phyloP scores from a whole-genome alignment of 1,284 basidiomycete species.

The Ceratobasidium sp. region DNA sequence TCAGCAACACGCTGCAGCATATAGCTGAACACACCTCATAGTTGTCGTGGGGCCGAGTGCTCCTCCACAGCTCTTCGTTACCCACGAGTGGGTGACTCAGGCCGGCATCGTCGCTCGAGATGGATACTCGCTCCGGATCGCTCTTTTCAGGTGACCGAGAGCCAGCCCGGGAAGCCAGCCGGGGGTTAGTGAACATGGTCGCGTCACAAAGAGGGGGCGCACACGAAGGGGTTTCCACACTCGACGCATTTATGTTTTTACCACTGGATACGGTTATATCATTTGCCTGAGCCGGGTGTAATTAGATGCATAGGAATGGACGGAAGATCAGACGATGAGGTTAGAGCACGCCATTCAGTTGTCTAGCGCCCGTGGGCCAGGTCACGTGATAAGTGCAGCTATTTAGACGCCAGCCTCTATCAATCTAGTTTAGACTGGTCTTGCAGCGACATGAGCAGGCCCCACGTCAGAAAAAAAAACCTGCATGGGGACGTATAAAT shows the following conservation, averaged over 20 bases:
- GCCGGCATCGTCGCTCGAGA: constrained; percentile 11
- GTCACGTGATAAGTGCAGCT: background rate
- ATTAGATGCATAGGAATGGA: background rate
- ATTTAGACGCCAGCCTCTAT: background rate
- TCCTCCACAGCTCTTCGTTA: constrained; percentile 24
- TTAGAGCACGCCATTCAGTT: constrained; percentile 13
- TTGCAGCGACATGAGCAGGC: too few relatives aligned
- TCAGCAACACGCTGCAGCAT: background rate
- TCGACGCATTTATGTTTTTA: background rate
- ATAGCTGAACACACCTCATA: constrained; percentile 4
- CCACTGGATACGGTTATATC: background rate
- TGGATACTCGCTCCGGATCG: constrained; percentile 25
- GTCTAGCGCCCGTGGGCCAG: background rate
- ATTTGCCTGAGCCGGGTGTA: background rate
- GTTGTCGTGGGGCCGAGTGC: constrained; percentile 25
- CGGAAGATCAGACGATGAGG: constrained; percentile 10
- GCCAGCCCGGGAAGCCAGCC: background rate
- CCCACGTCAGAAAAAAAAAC: too few relatives aligned
- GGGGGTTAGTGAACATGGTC: background rate
- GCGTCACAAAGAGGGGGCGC: background rate
- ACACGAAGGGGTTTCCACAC: constrained; percentile 3
- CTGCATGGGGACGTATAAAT: too few relatives aligned
- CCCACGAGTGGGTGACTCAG: constrained; percentile 27
- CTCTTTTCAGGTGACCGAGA: constrained; percentile 17
- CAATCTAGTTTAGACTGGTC: too few relatives aligned